Evolutionary conservation across 148 eudicot species (phyloP).

Genomic region (Oxyria digyna): DNA sequence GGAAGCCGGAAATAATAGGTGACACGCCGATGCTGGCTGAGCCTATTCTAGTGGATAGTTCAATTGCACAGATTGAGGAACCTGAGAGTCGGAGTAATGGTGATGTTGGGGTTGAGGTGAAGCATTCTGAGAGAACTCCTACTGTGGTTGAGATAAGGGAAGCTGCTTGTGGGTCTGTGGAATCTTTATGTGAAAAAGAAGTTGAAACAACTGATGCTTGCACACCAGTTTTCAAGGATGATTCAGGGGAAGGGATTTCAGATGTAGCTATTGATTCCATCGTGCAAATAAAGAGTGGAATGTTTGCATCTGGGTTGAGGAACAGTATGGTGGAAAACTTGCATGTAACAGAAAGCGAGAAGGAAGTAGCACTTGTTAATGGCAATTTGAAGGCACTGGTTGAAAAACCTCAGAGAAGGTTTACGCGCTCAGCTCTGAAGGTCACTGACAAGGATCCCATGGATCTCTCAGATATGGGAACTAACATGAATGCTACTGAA

Average conservation of each 20-base stretch:
- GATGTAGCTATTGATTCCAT: not conserved
- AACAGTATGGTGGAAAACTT: not conserved
- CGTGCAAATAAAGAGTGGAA: not conserved
- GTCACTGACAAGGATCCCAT: constrained; percentile 12
- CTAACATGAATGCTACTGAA: not conserved
- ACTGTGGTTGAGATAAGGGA: constrained; percentile 1
- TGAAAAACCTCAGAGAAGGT: constrained; percentile 10
- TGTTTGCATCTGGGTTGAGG: not conserved
- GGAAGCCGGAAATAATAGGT: not conserved
- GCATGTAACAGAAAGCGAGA: constrained; percentile 1
- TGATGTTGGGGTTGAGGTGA: constrained; percentile 1
- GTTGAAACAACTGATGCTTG: not conserved
- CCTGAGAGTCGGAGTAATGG: not conserved
- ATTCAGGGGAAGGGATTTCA: not conserved
- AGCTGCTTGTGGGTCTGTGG: not conserved
- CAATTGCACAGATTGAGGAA: not conserved
- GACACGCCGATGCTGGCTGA: not conserved
- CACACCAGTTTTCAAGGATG: not conserved
- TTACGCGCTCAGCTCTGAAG: constrained; percentile 20
- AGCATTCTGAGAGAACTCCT: not conserved
- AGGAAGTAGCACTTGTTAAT: constrained; percentile 9
- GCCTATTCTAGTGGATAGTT: not conserved
- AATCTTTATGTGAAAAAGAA: not conserved
- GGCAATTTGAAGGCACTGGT: constrained; percentile 6
- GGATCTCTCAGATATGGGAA: constrained; percentile 1